Percentiles rank a stretch among this genome's conserved stretches.
Conservation (phyloP, 2,329 filamentous ascomycete species). For the Hansfordia pulvinata region DNA sequence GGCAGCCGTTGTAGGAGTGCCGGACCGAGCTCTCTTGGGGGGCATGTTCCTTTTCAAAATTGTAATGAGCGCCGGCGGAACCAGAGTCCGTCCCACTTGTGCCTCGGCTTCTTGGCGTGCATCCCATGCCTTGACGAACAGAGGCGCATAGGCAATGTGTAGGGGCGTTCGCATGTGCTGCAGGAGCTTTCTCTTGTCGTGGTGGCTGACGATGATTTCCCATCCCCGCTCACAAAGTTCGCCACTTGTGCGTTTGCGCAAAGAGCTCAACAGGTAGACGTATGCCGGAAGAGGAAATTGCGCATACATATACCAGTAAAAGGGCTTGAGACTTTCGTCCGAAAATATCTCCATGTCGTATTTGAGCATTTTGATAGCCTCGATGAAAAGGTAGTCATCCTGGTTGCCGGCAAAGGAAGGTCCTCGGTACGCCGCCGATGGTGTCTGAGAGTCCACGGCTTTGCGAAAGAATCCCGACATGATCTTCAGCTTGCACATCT, state of each 20-base stretch:
- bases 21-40: too few relatives aligned
- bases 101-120: slow-evolving; percentile 34
- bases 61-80: slow-evolving; percentile 31
- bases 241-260: slow-evolving; percentile 37
- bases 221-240: slow-evolving; percentile 44
- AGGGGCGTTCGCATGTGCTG: slow-evolving; percentile 38
- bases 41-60: too few relatives aligned
- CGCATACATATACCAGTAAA: slow-evolving; percentile 44
- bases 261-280: slow-evolving; percentile 43
- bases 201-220: slow-evolving; percentile 40
- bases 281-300: slow-evolving; percentile 49
- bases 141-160: slow-evolving; percentile 40
- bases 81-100: slow-evolving; percentile 26
- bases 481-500: slow-evolving; percentile 42
- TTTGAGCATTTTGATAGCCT: slow-evolving; percentile 44
- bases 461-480: slow-evolving; percentile 37
- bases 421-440: too few relatives aligned
- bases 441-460: slow-evolving; percentile 21
- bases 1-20: too few relatives aligned
- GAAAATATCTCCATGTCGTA: slow-evolving; percentile 43
- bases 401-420: slow-evolving; percentile 16
- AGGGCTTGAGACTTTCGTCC: slow-evolving; percentile 34
- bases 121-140: slow-evolving; percentile 51
- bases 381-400: slow-evolving; percentile 36
- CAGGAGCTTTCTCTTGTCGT: slow-evolving; percentile 34